These are phyloP conservation scores for Eucalyptus camaldulensis DNA, from an alignment of 345 rosid genomes.

Conservation along the genomic window DNA sequence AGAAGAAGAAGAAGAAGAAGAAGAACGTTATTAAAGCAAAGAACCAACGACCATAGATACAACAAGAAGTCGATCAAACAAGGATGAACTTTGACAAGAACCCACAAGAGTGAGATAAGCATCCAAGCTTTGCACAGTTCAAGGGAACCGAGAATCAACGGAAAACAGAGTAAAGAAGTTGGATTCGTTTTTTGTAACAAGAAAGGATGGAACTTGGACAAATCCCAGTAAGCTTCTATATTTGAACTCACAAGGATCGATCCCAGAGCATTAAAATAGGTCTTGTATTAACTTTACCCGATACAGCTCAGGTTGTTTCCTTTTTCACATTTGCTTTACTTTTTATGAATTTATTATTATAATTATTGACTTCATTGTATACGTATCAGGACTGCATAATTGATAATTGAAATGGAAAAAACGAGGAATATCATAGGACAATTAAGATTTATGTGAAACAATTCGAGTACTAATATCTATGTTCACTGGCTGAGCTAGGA, in stretches of 20 bases:
- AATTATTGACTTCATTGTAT: no score
- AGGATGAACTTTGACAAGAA: not conserved
- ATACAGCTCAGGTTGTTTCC: accelerated
- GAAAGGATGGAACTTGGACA: no score
- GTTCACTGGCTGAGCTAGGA: no score
- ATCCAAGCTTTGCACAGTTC: not conserved
- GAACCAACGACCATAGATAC: not conserved
- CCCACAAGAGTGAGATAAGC: not conserved
- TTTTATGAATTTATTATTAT: no score
- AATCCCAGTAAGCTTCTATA: not conserved
- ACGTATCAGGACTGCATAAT: accelerated
- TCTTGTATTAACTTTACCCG: no score
- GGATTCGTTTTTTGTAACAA: not conserved
- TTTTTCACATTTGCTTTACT: no score
- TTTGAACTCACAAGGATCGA: not conserved
- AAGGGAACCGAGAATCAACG: not conserved
- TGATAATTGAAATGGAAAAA: accelerated
- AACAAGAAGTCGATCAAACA: not conserved
- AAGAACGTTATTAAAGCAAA: not conserved
- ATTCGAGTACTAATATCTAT: no score
- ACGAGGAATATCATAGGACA: accelerated
- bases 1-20: not conserved
- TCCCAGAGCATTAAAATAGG: accelerated
- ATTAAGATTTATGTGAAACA: accelerated
- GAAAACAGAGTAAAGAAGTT: not conserved